Conservation (phyloP, 108 stramenopile species). For the Discostella stelligeroides region DNA sequence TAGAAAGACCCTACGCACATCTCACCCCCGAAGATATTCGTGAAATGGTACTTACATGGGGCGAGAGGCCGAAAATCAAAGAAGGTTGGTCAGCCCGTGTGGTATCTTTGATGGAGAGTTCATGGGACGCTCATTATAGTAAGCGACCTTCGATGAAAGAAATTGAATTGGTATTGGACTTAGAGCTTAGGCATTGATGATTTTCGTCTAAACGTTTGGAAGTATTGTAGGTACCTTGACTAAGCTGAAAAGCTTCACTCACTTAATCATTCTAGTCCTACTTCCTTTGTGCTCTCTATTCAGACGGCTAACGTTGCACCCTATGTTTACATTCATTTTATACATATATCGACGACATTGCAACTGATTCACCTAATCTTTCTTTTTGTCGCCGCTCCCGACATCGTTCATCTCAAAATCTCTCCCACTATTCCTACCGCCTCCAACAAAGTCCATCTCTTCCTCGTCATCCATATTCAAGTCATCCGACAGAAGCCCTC, state of each 20-base stretch:
- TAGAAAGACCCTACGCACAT: slow-evolving; percentile 57
- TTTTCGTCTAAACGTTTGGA: too few relatives aligned
- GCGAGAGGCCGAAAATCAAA: slow-evolving; percentile 40
- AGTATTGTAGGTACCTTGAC: too few relatives aligned
- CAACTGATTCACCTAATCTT: slow-evolving; percentile 27
- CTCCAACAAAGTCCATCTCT: slow-evolving; percentile 36
- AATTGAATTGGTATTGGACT: slow-evolving; percentile 22
- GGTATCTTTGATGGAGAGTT: slow-evolving; percentile 28
- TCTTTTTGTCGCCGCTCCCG: slow-evolving; percentile 33
- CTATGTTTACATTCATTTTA: too few relatives aligned
- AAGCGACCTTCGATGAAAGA: slow-evolving; percentile 42
- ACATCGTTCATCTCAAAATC: slow-evolving; percentile 39
- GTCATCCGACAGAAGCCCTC: slow-evolving; percentile 27
- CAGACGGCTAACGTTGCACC: too few relatives aligned
- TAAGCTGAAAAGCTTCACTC: too few relatives aligned
- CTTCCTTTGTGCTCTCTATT: too few relatives aligned
- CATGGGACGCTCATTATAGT: slow-evolving; percentile 40
- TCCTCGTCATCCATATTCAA: slow-evolving; percentile 40
- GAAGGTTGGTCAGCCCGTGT: slow-evolving; percentile 45
- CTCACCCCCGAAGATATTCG: slow-evolving; percentile 37
- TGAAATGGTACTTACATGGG: slow-evolving; percentile 42
- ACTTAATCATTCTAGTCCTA: too few relatives aligned
- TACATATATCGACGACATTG: too few relatives aligned
- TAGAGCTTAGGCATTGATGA: slow-evolving; percentile 8
- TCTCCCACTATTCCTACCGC: slow-evolving; percentile 10